These are phyloP conservation scores for Lithohypha guttulata DNA, from an alignment of 2,329 filamentous ascomycete species.

Conservation along the genomic window DNA sequence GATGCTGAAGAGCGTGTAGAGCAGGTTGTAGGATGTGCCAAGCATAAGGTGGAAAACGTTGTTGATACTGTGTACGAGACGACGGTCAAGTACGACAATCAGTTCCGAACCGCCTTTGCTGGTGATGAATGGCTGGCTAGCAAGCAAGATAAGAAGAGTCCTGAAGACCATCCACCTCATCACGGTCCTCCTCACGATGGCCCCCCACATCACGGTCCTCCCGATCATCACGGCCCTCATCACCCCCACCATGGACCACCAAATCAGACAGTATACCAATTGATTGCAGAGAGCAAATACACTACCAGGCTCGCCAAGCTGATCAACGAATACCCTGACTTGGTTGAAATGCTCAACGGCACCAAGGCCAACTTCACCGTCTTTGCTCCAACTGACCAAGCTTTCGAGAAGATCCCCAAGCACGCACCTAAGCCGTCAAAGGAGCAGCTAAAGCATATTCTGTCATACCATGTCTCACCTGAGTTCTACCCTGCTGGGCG, in stretches of 20 bases:
- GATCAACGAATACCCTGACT: slow-evolving; percentile 60
- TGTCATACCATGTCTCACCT: slow-evolving; percentile 65
- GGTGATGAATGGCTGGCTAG: slow-evolving; percentile 38
- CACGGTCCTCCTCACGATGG: slow-evolving; percentile 19
- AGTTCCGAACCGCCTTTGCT: slow-evolving; percentile 36
- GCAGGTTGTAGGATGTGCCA: slow-evolving; percentile 33
- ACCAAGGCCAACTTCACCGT: slow-evolving; percentile 66
- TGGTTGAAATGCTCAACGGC: slow-evolving; percentile 63
- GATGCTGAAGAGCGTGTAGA: slow-evolving; percentile 23
- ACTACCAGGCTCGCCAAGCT: slow-evolving; percentile 66
- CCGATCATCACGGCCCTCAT: slow-evolving; percentile 17
- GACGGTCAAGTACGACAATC: slow-evolving; percentile 30
- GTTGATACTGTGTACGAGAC: slow-evolving; percentile 32
- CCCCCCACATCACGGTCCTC: slow-evolving; percentile 26
- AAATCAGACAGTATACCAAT: slow-evolving; percentile 67
- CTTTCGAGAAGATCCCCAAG: slow-evolving; percentile 57
- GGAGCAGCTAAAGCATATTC: slow-evolving; percentile 56
- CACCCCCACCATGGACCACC: slow-evolving; percentile 34
- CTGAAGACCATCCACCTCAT: slow-evolving; percentile 10
- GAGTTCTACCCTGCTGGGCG: slow-evolving; percentile 55
- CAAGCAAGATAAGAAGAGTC: slow-evolving; percentile 14
- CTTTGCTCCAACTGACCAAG: slow-evolving; percentile 67
- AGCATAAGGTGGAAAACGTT: slow-evolving; percentile 35
- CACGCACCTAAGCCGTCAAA: slow-evolving; percentile 53
- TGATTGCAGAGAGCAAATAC: slow-evolving; percentile 64